Base-by-base conservation (phyloP, 2,329 filamentous ascomycete species). In the Blastomyces emzantsi region DNA sequence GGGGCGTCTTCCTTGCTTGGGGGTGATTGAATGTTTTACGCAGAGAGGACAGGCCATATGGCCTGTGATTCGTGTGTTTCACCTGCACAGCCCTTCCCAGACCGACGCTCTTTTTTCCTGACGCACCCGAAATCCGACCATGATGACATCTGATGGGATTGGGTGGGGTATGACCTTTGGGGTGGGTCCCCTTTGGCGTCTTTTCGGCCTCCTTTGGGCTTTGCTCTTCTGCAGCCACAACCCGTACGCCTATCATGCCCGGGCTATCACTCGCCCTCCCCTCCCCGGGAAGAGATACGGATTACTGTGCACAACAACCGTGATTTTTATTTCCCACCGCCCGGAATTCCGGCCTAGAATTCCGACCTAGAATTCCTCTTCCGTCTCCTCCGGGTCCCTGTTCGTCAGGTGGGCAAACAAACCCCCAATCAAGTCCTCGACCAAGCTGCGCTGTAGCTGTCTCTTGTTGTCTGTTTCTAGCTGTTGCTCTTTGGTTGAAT, bases 61-160 rank as follows among this genome's bases (percentile, higher is more conserved):
- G 33, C 51, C 55, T 41, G 19, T 57, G 55, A 57, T 57, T 57
- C 55, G 55, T 15, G 33, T 39, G 55, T 57, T 57, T 57, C 55
- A 57, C 55, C n/a, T 57, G 36, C 55, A 57, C 55, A 41, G 55
- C 33, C 55, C 36, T 39, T 56, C 13, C 15, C 54, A 49, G n/a
- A 49, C n/a, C 45, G 7, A 49, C 36, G 9, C 17, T 11, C 30
- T 8, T n/a, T 39, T 19, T 28, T 36, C 28, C 17, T 56, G 54
- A 56, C 17, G 30, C 30, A n/a, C 28, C 28, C 54, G 54, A 47
- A 47, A 47, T 47, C 43, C 43, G 30, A 36, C 54, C 54, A 56
- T 30, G 25, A 57, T 17, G 55, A 41, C 55, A 22, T 41, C 41
- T 41, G 6, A 8, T 28, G 49, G 55, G 55, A 28, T 22, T 11